phyloP scores from a whole-genome alignment of 2,329 filamentous ascomycete species.

The Verticillium klebahnii region DNA sequence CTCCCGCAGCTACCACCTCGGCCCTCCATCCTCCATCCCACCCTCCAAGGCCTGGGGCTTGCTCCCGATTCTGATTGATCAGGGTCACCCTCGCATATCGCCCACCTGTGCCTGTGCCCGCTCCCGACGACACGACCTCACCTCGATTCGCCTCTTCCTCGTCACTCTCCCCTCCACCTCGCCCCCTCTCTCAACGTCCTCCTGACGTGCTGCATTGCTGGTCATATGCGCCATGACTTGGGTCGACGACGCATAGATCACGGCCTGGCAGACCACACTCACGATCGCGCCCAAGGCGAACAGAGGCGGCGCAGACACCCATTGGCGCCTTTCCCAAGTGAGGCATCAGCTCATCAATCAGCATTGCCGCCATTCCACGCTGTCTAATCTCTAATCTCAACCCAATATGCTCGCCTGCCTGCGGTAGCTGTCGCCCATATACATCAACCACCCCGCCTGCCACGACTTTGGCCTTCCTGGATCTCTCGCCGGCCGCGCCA shows the following conservation, averaged over 20 bases:
- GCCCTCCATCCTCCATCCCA: constrained; percentile 8
- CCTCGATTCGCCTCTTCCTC: neutral
- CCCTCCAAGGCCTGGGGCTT: constrained; percentile 4
- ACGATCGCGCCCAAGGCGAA: neutral
- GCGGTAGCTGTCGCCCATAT: constrained; percentile 9
- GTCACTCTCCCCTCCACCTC: constrained; percentile 1
- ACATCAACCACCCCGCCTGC: neutral
- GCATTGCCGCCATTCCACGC: neutral
- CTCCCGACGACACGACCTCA: neutral
- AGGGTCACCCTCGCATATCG: neutral
- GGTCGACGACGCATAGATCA: constrained; percentile 15
- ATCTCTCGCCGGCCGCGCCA: neutral
- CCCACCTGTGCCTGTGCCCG: constrained; percentile 4
- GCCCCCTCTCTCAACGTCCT: constrained; percentile 1
- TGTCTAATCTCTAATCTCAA: neutral
- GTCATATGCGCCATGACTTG: constrained; percentile 24
- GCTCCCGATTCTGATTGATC: neutral
- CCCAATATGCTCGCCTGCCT: constrained; percentile 1
- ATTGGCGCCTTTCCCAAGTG: neutral
- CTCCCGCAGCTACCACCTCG: constrained; percentile 10
- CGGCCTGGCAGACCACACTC: constrained; percentile 3
- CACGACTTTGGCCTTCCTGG: neutral
- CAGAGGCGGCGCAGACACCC: neutral
- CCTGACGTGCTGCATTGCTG: constrained; percentile 24
- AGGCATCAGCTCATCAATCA: neutral